phyloP scores from a whole-genome alignment of 371 early-diverging fungal genomes.

The Umbelopsis sp. region DNA sequence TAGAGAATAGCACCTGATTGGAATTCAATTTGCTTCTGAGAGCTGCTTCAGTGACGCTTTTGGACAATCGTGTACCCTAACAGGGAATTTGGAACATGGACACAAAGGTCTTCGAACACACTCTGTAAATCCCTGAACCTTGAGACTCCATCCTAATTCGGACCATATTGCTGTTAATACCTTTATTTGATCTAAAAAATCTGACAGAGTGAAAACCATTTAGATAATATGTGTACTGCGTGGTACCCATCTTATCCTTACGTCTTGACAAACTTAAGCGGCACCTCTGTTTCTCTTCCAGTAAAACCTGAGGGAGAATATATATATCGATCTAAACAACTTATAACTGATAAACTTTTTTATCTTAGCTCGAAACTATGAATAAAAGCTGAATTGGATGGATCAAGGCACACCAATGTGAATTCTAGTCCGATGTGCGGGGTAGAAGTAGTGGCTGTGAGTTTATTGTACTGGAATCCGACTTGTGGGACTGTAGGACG shows the following conservation, averaged over 20 bases:
- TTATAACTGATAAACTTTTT: no score
- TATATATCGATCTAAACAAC: no score
- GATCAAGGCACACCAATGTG: no score
- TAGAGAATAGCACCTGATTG: background rate
- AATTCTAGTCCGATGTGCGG: background rate
- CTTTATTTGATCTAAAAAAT: constrained; percentile 13
- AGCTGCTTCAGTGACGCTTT: background rate
- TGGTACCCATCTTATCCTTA: background rate
- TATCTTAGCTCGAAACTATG: no score
- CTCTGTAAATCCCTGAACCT: background rate
- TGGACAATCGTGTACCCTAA: constrained; percentile 9
- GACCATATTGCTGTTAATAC: background rate
- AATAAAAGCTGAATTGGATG: no score
- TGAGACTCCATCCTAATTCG: background rate
- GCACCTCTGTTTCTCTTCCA: background rate
- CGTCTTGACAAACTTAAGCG: background rate
- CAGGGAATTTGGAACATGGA: background rate
- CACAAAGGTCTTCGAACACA: background rate
- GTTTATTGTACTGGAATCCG: background rate
- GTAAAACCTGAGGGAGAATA: no score
- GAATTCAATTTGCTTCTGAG: constrained; percentile 1
- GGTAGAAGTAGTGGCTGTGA: background rate
- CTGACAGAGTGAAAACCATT: background rate
- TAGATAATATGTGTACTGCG: background rate
- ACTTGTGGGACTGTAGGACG: constrained; percentile 17